Evolutionary conservation across 495 filamentous ascomycete genomes (phyloP), one percentile per base, ranked within the genome.

Genomic region (Xanthoparmelia taractica): DNA sequence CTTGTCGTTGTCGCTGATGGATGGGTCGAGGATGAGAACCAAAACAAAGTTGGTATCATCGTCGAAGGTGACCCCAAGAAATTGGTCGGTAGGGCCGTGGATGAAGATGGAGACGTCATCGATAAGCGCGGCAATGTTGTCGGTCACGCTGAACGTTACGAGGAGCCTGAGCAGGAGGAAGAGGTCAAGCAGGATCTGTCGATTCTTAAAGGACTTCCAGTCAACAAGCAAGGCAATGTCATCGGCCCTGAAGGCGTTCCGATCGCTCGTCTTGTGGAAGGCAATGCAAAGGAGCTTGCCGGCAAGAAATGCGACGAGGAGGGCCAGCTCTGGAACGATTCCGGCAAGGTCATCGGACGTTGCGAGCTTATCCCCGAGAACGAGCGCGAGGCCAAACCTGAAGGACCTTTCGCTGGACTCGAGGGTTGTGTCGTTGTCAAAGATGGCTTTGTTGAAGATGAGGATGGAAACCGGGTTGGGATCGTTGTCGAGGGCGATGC

Each of bases 191-290:
- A 65, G 47, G 87, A 95, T 70, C 78, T 87, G 31, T 87, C 87
- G 0, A 73, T 80, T 33, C 75, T 94, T 36, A 82, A 85, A 40
- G 84, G 83, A 63, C 82, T 83, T 70, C 80, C 77, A 41, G 82
- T 91, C 70, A 93, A 92, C 82, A 96, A 94, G 77, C 74, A 81
- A 40, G 90, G 90, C 60, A 87, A 88, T 65, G 85, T 94, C 60
- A 84, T 92, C 41, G 84, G 85, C 29, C 76, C 82, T 5, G 80
- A 89, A n/a, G 87, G 87, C 12, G 81, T 88, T 34, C 78, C 88
- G 2, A 84, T 91, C 70, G 90, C 81, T 23, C 84, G 83, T 47
- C 78, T 95, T 5, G 76, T 85, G 18, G 80, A 88, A 66, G 90
- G 90, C 34, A 82, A 86, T 41, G 72, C 84, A 15, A 83, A 85